phyloP scores from a whole-genome alignment of 2,329 filamentous ascomycete species.

The Sclerotinia nivalis region DNA sequence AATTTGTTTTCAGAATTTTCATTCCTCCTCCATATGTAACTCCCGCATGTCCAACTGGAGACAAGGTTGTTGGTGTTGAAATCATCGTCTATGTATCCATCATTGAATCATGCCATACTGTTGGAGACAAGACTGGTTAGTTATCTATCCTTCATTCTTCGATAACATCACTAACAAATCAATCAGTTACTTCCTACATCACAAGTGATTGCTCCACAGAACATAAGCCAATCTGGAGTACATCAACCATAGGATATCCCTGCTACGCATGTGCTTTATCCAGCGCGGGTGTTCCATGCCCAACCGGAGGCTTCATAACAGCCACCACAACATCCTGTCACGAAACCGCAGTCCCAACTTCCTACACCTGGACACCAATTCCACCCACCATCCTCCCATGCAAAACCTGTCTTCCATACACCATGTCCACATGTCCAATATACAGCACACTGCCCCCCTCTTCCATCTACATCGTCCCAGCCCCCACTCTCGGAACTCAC shows the following conservation, averaged over 20 bases:
- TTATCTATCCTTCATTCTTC: background rate
- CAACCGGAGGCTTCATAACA: slow-evolving; percentile 24
- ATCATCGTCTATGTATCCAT: slow-evolving; percentile 40
- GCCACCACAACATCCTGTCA: slow-evolving; percentile 27
- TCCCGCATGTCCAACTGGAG: slow-evolving; percentile 23
- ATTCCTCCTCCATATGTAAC: slow-evolving; percentile 29
- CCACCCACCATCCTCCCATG: slow-evolving; percentile 24
- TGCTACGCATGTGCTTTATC: slow-evolving; percentile 29
- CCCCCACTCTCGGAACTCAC: slow-evolving; percentile 10
- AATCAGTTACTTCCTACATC: slow-evolving; percentile 25
- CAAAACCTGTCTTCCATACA: slow-evolving; percentile 28
- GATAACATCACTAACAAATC: slow-evolving; percentile 8
- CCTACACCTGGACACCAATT: slow-evolving; percentile 26
- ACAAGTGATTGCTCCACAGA: slow-evolving; percentile 26
- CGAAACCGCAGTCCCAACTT: slow-evolving; percentile 19
- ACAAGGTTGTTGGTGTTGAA: slow-evolving; percentile 40
- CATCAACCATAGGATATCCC: slow-evolving; percentile 25
- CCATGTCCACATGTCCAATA: slow-evolving; percentile 26
- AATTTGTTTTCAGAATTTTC: slow-evolving; percentile 23
- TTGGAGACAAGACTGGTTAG: slow-evolving; percentile 22
- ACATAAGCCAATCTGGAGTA: slow-evolving; percentile 28
- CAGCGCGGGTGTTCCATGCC: slow-evolving; percentile 22
- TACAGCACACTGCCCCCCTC: slow-evolving; percentile 20
- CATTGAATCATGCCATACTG: slow-evolving; percentile 37
- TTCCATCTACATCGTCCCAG: slow-evolving; percentile 16